A percentile compares a stretch with the other conserved stretches of the same genome.
Evolutionary conservation across 2,329 filamentous ascomycete species (phyloP).

Genomic region (Aspergillus spinulosporus): DNA sequence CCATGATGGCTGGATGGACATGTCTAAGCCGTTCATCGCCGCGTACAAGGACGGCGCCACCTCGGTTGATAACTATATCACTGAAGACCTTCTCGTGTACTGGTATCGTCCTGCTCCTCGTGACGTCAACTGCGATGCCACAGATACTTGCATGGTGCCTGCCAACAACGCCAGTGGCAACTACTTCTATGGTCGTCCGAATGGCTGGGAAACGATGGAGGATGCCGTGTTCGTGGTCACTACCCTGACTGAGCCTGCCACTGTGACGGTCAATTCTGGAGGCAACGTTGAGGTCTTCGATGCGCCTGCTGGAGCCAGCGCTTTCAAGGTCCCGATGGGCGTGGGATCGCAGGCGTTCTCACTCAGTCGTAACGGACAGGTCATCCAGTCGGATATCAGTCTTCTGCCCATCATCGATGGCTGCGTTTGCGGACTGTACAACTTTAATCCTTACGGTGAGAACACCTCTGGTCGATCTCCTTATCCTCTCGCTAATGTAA

Average conservation of each 20-base stretch:
- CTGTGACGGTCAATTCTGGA: constrained; percentile 51
- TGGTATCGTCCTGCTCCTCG: constrained; percentile 57
- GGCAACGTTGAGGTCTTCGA: constrained; percentile 46
- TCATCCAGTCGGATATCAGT: constrained; percentile 50
- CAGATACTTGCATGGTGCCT: constrained; percentile 51
- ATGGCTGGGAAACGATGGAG: constrained; percentile 52
- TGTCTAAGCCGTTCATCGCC: constrained; percentile 55
- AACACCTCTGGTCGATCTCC: neutral
- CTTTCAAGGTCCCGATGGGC: constrained; percentile 50
- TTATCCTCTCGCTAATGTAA: neutral
- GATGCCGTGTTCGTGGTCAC: constrained; percentile 56
- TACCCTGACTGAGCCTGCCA: constrained; percentile 49
- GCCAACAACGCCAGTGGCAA: constrained; percentile 51
- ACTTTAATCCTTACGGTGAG: constrained; percentile 55
- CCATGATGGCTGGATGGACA: constrained; percentile 56
- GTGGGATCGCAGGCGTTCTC: constrained; percentile 52
- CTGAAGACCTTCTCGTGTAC: constrained; percentile 54
- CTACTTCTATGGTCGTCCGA: constrained; percentile 54
- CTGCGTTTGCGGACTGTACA: constrained; percentile 56
- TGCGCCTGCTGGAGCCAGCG: constrained; percentile 49
- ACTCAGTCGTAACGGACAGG: constrained; percentile 44
- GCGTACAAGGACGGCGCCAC: constrained; percentile 53
- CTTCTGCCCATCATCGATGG: constrained; percentile 51
- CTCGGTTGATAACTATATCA: constrained; percentile 40
- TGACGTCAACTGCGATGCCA: constrained; percentile 51